Evolutionary conservation across 1,139 yeast genomes (phyloP).

Genomic region (Hemisphaericaspora xylanilytica): DNA sequence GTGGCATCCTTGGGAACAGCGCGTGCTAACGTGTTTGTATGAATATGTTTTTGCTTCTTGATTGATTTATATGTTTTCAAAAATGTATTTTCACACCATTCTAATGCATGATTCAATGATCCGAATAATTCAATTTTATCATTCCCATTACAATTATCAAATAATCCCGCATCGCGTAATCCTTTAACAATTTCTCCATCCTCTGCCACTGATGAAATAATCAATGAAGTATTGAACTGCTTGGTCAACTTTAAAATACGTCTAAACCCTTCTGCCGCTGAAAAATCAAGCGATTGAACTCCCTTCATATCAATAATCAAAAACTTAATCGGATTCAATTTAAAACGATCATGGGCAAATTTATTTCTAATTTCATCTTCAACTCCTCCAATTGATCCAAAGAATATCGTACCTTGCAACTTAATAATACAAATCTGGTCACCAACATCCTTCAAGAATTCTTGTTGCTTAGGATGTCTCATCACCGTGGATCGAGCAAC

Average conservation of each 20-base stretch:
- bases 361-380: conserved; percentile 70
- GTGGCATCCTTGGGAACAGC: conserved; percentile 3
- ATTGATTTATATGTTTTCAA: conserved; percentile 58
- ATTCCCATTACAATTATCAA: conserved; percentile 46
- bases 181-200: conserved; percentile 62
- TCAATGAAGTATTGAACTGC: conserved; percentile 66
- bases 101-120: conserved; percentile 82
- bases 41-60: conserved; percentile 17
- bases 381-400: conserved; percentile 92
- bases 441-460: conserved; percentile 81
- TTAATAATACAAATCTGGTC: conserved; percentile 87
- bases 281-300: conserved; percentile 80
- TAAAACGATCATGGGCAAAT: conserved; percentile 58
- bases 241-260: conserved; percentile 77
- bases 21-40: conserved; percentile 2
- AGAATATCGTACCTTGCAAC: conserved; percentile 83
- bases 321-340: conserved; percentile 63
- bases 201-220: conserved; percentile 72
- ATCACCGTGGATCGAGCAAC: conserved; percentile 91
- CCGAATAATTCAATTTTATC: conserved; percentile 59
- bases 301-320: conserved; percentile 81
- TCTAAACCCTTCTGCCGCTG: conserved; percentile 95
- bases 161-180: conserved; percentile 68
- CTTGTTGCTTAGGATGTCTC: conserved; percentile 87
- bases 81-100: conserved; percentile 95